Evolutionary conservation across 768 basidiomycete genomes (phyloP), one percentile per base, ranked within the genome.

Genomic region (Mycena albidolilacea): DNA sequence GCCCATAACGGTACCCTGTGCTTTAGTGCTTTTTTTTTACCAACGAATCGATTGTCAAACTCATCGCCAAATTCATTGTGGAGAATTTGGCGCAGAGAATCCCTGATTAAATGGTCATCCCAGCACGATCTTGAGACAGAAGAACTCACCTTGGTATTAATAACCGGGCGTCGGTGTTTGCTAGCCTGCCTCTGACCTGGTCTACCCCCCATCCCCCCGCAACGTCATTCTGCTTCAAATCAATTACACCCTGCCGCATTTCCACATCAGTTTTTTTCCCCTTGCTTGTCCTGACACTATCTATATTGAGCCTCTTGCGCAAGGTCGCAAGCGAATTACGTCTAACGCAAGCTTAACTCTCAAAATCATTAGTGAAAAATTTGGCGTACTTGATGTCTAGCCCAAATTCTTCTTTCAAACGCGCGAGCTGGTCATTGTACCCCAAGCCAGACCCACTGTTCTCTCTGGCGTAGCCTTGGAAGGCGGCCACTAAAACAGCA

Each of bases 121-220:
- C n/a, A n/a, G n/a, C n/a, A n/a, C n/a, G n/a, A n/a, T n/a, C n/a
- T n/a, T n/a, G n/a, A n/a, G n/a, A n/a, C n/a, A n/a, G n/a, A n/a
- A 43, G 23, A 6, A 46, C 57, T 15, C 17, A 76, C 69, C 67
- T 46, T 9, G 70, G 58, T 21, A 75, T 71, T 5, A 76, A 50
- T 14, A 67, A n/a, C n/a, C n/a, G n/a, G n/a, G n/a, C 44, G 3
- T 69, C 70, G 14, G 50, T 39, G 52, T 76, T 72, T 6, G 69
- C 76, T 11, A 76, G 39, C 35, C 70, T 60, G 39, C 71, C 70
- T n/a, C 52, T 46, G 30, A 69, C 67, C 60, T 76, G 76, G 21
- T 44, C 59, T 7, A 76, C 76, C 38, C 76, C 73, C 73, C 73
- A 76, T 35, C 57, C 57, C 19, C 76, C 75, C 0, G 54, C 43